Conservation (phyloP, 768 basidiomycete species). For the Arthromyces matolae region DNA sequence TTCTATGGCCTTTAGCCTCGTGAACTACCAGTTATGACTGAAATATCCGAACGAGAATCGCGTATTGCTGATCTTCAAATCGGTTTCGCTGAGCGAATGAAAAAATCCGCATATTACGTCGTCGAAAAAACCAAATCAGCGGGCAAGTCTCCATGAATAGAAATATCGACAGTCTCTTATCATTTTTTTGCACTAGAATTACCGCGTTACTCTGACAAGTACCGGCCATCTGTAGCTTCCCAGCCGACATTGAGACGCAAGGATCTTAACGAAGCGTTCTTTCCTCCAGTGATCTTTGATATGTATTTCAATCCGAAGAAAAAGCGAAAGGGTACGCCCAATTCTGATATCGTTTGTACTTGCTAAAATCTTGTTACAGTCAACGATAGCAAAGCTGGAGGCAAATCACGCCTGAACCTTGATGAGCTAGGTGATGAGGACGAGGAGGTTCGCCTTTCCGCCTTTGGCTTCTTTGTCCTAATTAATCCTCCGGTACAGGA, state of each 20-base stretch:
- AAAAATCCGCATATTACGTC: conserved; percentile 71
- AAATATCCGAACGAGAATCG: conserved; percentile 62
- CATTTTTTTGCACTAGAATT: conserved; percentile 48
- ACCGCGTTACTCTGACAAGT: conserved; percentile 82
- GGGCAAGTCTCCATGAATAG: conserved; percentile 27
- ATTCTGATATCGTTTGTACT: not conserved
- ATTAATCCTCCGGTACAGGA: conserved; percentile 38
- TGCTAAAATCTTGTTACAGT: not conserved
- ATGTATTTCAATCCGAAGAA: conserved; percentile 75
- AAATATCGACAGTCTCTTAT: conserved; percentile 16
- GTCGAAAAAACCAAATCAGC: conserved; percentile 66
- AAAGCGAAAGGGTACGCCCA: conserved; percentile 56
- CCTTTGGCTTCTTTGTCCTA: not conserved
- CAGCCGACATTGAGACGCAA: conserved; percentile 67
- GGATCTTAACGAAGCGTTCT: conserved; percentile 72
- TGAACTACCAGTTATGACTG: conserved; percentile 66
- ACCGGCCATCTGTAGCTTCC: conserved; percentile 55
- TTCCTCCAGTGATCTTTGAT: conserved; percentile 73
- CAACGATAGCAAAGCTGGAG: conserved; percentile 26
- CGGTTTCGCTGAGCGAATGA: conserved; percentile 60
- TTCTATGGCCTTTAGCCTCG: conserved; percentile 45
- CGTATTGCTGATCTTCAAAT: conserved; percentile 63
- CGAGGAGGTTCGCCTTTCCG: conserved; percentile 44
- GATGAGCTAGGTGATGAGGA: conserved; percentile 67
- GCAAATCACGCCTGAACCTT: conserved; percentile 50